Conservation (phyloP, 768 basidiomycete species). For the Strobilomyces dryophilus region DNA sequence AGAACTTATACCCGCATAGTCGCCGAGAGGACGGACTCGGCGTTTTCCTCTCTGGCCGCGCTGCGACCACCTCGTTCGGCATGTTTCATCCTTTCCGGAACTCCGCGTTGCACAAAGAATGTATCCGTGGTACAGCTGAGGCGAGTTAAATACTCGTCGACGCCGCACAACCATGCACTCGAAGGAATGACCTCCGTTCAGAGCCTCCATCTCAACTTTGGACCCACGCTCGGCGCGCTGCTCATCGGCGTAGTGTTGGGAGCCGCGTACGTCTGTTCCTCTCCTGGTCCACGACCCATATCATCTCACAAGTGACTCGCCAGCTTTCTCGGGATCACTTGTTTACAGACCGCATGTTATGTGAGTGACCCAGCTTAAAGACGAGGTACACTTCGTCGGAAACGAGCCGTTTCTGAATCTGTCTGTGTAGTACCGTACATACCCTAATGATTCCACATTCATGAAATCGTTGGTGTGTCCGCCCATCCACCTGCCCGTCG, state of each 20-base stretch:
- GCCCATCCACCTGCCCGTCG: too few species aligned
- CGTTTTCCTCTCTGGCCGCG: not conserved
- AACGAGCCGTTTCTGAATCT: not conserved
- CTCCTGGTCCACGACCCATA: not conserved
- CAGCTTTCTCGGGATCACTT: slow-evolving; percentile 3
- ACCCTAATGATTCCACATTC: not conserved
- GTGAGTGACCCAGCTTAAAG: not conserved
- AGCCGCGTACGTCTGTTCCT: not conserved
- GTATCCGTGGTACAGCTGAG: not conserved
- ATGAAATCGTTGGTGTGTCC: not conserved
- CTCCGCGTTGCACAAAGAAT: not conserved
- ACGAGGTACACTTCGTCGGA: not conserved
- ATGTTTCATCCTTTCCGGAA: not conserved
- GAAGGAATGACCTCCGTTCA: not conserved
- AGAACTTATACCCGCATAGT: not conserved
- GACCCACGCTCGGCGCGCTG: slow-evolving; percentile 1
- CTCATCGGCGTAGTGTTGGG: slow-evolving; percentile 1
- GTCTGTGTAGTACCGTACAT: not conserved
- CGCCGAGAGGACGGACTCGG: not conserved
- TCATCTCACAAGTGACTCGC: not conserved
- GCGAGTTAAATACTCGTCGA: not conserved
- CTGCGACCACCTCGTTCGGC: not conserved
- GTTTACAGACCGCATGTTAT: not conserved
- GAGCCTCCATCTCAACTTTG: not conserved
- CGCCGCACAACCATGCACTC: not conserved